Percentiles rank a stretch among this genome's conserved stretches.
These are phyloP conservation scores for Sechiopsis laciniata DNA, from an alignment of 306 rosid species.

Conservation along the genomic window DNA sequence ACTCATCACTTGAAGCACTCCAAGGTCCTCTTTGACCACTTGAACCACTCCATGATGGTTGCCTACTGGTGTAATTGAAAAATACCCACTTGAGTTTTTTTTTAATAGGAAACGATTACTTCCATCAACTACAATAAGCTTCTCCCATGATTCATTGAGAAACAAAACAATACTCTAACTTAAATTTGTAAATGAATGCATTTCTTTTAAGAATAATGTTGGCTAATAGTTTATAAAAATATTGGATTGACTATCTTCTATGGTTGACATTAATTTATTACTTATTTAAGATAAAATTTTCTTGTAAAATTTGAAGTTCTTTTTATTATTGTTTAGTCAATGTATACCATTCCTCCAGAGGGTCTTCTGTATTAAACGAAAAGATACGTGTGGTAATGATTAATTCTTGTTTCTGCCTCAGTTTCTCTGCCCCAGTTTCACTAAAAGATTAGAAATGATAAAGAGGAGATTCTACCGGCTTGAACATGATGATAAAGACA, in stretches of 20 bases:
- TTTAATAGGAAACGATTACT: too few relatives aligned
- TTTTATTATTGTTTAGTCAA: background rate
- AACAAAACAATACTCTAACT: too few relatives aligned
- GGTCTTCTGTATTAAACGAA: background rate
- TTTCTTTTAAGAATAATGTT: background rate
- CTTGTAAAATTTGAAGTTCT: background rate
- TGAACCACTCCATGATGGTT: too few relatives aligned
- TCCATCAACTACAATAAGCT: too few relatives aligned
- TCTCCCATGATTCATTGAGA: too few relatives aligned
- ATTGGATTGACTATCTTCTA: background rate
- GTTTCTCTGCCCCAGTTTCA: constrained; percentile 9
- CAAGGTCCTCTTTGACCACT: too few relatives aligned
- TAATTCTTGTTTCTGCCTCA: background rate
- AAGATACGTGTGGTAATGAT: constrained; percentile 10
- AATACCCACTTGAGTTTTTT: too few relatives aligned
- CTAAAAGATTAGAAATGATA: constrained; percentile 46
- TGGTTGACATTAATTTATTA: constrained; percentile 7
- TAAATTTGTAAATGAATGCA: background rate
- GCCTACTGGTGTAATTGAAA: too few relatives aligned
- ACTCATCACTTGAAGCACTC: too few relatives aligned
- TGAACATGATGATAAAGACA: constrained; percentile 57
- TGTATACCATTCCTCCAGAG: background rate
- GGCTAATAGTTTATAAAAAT: background rate
- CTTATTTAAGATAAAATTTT: background rate
- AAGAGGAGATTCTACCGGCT: constrained; percentile 69